These are phyloP conservation scores for Cylindrodendrum hubeiense DNA, from an alignment of 2,329 filamentous ascomycete genomes.

Conservation along the genomic window DNA sequence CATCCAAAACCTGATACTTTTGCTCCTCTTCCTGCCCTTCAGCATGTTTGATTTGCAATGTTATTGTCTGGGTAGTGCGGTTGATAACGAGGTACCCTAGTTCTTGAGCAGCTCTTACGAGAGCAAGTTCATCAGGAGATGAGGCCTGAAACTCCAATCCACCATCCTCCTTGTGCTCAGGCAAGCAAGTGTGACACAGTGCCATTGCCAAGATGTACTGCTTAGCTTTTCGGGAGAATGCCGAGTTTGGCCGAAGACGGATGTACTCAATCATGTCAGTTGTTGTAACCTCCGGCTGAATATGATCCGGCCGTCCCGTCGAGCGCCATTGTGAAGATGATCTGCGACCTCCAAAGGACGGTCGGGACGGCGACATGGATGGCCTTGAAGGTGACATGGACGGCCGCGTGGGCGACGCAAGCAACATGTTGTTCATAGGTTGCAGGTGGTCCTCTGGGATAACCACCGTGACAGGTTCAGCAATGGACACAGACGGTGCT, in stretches of 20 bases:
- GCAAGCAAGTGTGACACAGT: slow-evolving; percentile 91
- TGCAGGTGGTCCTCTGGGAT: slow-evolving; percentile 47
- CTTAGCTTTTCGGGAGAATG: slow-evolving; percentile 82
- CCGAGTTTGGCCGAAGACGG: slow-evolving; percentile 77
- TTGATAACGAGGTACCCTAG: slow-evolving; percentile 84
- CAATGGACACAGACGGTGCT: slow-evolving; percentile 45
- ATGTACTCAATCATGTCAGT: slow-evolving; percentile 84
- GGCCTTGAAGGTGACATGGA: slow-evolving; percentile 45
- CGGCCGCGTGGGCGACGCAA: slow-evolving; percentile 47
- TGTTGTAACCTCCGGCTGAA: slow-evolving; percentile 73
- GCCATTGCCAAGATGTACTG: slow-evolving; percentile 88
- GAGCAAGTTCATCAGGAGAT: slow-evolving; percentile 89
- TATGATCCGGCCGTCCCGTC: slow-evolving; percentile 60
- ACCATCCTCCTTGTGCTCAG: slow-evolving; percentile 77
- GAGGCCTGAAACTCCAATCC: slow-evolving; percentile 86
- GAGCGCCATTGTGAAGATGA: slow-evolving; percentile 65
- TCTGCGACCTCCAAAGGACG: slow-evolving; percentile 51
- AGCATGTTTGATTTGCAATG: slow-evolving; percentile 57
- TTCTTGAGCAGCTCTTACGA: slow-evolving; percentile 87
- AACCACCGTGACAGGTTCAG: slow-evolving; percentile 43
- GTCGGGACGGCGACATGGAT: slow-evolving; percentile 45
- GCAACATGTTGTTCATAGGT: slow-evolving; percentile 24
- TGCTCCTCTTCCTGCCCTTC: slow-evolving; percentile 62
- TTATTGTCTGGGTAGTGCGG: slow-evolving; percentile 78
- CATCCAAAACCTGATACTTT: slow-evolving; percentile 83